Percentiles rank a stretch among this genome's conserved stretches.
phyloP scores from a whole-genome alignment of 352 stramenopile species.

The Phytophthora pisi region DNA sequence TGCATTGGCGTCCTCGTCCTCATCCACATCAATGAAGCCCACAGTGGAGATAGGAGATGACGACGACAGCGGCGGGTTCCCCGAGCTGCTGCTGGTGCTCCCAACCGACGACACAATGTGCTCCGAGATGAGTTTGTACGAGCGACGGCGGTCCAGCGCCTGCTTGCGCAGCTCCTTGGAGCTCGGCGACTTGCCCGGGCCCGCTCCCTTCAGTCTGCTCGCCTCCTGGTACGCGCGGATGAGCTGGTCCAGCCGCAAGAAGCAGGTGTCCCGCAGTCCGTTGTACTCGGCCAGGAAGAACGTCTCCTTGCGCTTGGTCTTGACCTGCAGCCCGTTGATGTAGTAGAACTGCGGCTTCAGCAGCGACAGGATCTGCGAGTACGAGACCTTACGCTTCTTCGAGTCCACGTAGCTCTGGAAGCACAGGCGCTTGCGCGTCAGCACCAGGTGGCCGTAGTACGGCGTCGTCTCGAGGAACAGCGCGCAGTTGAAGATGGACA shows the following conservation, averaged over 20 bases:
- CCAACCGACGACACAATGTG: conserved; percentile 30
- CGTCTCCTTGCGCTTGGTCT: conserved; percentile 64
- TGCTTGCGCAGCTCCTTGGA: conserved; percentile 57
- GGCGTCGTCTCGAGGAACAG: conserved; percentile 75
- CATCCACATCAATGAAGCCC: conserved; percentile 55
- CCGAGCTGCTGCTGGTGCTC: conserved; percentile 2
- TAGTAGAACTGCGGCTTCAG: conserved; percentile 87
- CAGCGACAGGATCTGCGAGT: conserved; percentile 63
- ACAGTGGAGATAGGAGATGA: conserved; percentile 45
- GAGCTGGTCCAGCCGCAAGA: conserved; percentile 72
- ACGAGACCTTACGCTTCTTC: conserved; percentile 65
- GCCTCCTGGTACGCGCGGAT: conserved; percentile 68
- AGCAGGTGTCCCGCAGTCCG: conserved; percentile 72
- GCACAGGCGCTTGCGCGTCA: conserved; percentile 72
- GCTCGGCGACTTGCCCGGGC: conserved; percentile 34
- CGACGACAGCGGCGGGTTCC: conserved; percentile 18
- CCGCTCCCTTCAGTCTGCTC: conserved; percentile 27
- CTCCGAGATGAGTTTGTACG: conserved; percentile 55
- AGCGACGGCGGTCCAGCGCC: conserved; percentile 58
- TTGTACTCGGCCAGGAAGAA: conserved; percentile 87
- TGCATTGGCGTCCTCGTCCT: conserved; percentile 28
- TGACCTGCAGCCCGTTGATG: conserved; percentile 82
- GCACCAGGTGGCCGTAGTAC: conserved; percentile 74
- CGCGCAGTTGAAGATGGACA: conserved; percentile 80
- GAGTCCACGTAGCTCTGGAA: conserved; percentile 59